A percentile compares a stretch with the other conserved stretches of the same genome.
phyloP scores from a whole-genome alignment of 2,329 filamentous ascomycete species.

The Botrytis galanthina region DNA sequence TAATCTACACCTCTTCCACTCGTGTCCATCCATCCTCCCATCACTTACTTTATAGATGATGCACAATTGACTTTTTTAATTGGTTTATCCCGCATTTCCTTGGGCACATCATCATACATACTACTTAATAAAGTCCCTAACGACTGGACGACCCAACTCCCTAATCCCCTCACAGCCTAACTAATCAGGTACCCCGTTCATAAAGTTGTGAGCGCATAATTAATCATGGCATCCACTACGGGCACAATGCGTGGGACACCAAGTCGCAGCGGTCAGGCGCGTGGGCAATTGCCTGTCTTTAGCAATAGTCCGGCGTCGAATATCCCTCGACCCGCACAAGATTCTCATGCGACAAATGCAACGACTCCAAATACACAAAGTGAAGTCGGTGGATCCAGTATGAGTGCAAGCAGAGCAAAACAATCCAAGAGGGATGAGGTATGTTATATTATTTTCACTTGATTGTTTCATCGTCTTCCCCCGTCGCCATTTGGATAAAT shows the following conservation, averaged over 20 bases:
- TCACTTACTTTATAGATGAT: not conserved
- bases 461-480: not conserved
- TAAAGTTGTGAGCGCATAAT: conserved; percentile 17
- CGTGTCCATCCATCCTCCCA: not conserved
- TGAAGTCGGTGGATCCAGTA: conserved; percentile 55
- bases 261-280: conserved; percentile 53
- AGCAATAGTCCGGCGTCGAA: conserved; percentile 61
- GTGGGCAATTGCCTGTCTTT: conserved; percentile 57
- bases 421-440: conserved; percentile 99
- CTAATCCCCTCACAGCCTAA: not conserved
- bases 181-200: conserved; percentile 7
- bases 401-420: conserved; percentile 93
- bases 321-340: conserved; percentile 72
- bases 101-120: too few relatives aligned
- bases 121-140: too few relatives aligned
- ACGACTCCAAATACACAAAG: conserved; percentile 48
- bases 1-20: not conserved
- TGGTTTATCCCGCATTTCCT: not conserved
- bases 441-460: conserved; percentile 40
- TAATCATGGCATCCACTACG: conserved; percentile 36
- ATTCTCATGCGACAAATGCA: conserved; percentile 47
- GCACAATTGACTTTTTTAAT: not conserved
- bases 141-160: not conserved
- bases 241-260: conserved; percentile 68
- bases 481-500: not conserved